Percentiles rank a stretch among this genome's conserved stretches.
These are phyloP conservation scores for Botryotinia narcissicola DNA, from an alignment of 2,329 filamentous ascomycete genomes.

Conservation along the genomic window DNA sequence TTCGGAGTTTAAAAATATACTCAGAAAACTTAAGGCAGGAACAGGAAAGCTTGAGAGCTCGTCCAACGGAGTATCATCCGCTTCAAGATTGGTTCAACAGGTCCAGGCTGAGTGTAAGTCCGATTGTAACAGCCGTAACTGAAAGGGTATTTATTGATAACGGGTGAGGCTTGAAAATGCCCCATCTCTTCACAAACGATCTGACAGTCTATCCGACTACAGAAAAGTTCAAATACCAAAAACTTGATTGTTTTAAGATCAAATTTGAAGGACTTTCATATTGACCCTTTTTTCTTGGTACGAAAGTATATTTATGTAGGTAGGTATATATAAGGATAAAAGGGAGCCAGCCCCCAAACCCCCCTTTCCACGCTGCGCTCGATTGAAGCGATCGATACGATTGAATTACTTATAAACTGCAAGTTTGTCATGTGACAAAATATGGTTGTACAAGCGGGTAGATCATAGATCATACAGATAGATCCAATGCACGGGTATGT, in stretches of 20 bases:
- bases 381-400: background rate
- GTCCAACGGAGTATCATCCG: slow-evolving; percentile 4
- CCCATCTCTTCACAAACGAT: background rate
- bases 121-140: background rate
- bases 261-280: background rate
- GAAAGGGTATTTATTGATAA: background rate
- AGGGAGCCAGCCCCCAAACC: background rate
- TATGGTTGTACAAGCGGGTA: background rate
- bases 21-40: background rate
- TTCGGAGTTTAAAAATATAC: background rate
- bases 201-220: background rate
- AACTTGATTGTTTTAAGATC: background rate
- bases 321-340: no score
- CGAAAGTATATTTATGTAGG: background rate
- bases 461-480: background rate
- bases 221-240: background rate
- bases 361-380: slow-evolving; percentile 14
- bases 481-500: slow-evolving; percentile 12
- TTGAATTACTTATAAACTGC: background rate
- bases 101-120: background rate
- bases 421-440: background rate
- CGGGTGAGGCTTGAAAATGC: background rate
- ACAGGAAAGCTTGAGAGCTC: background rate
- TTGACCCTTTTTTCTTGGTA: background rate
- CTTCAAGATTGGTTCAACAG: background rate